Conservation (phyloP, 768 basidiomycete genomes). For the Gyrodon lividus region DNA sequence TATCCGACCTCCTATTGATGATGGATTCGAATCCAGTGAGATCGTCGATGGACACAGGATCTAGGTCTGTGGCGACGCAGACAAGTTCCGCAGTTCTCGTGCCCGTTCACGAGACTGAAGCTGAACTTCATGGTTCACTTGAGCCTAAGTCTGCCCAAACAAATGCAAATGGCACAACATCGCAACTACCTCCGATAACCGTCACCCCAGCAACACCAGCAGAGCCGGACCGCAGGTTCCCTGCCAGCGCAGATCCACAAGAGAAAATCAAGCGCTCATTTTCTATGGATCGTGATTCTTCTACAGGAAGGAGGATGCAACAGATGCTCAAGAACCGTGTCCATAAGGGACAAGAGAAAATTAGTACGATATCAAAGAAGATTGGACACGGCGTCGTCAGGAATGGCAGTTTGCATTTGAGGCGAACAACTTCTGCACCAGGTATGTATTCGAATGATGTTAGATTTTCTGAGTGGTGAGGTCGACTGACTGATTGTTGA, state of each 20-base stretch:
- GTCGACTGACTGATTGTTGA: background rate
- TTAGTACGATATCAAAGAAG: constrained; percentile 74
- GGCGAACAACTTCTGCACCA: constrained; percentile 66
- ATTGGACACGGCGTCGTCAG: constrained; percentile 69
- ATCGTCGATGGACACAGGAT: constrained; percentile 30
- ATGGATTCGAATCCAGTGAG: constrained; percentile 18
- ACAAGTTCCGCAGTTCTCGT: constrained; percentile 12
- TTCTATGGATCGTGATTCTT: constrained; percentile 43
- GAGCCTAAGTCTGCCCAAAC: constrained; percentile 4
- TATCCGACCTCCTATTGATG: background rate
- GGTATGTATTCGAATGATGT: constrained; percentile 40
- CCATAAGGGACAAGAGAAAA: constrained; percentile 68
- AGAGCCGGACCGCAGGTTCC: constrained; percentile 22
- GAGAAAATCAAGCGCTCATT: constrained; percentile 26
- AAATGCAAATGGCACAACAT: background rate
- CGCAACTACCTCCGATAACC: constrained; percentile 44
- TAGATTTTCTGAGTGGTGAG: background rate
- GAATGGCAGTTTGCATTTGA: constrained; percentile 46
- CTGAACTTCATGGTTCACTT: background rate
- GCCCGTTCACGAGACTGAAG: constrained; percentile 9
- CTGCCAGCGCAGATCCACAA: constrained; percentile 15
- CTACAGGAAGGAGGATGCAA: constrained; percentile 70
- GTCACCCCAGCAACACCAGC: constrained; percentile 63
- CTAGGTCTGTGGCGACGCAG: constrained; percentile 27
- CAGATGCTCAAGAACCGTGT: constrained; percentile 74